Evolutionary conservation across 495 filamentous ascomycete species (phyloP).

Genomic region (Penicillium roqueforti): DNA sequence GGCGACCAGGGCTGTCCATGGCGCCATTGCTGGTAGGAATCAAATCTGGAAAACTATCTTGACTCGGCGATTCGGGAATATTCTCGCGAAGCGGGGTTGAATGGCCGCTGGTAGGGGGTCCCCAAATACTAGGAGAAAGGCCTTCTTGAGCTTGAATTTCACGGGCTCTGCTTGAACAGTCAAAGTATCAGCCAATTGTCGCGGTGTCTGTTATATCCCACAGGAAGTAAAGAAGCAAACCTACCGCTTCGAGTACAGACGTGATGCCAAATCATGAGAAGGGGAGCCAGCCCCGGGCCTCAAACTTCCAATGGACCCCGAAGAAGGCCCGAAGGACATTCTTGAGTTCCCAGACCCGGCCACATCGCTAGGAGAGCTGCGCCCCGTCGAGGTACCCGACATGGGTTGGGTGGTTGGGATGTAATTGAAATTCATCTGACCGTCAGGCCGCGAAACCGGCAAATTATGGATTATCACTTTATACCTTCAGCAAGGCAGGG

Average conservation of each 20-base stretch:
- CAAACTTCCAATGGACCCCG: slow-evolving; percentile 66
- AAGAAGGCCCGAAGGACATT: slow-evolving; percentile 69
- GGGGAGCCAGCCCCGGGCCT: slow-evolving; percentile 94
- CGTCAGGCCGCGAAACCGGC: slow-evolving; percentile 62
- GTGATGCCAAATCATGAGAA: slow-evolving; percentile 79
- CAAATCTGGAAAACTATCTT: slow-evolving; percentile 92
- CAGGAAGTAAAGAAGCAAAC: slow-evolving; percentile 29
- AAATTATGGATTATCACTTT: slow-evolving; percentile 68
- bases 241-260: slow-evolving; percentile 91
- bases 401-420: slow-evolving; percentile 69
- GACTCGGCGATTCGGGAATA: slow-evolving; percentile 92
- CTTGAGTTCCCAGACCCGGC: slow-evolving; percentile 62
- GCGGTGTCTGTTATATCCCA: not conserved
- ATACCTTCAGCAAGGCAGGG: slow-evolving; percentile 23
- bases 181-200: slow-evolving; percentile 13
- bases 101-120: slow-evolving; percentile 89
- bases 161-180: slow-evolving; percentile 58
- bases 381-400: slow-evolving; percentile 82
- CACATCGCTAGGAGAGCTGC: slow-evolving; percentile 81
- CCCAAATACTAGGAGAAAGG: slow-evolving; percentile 82
- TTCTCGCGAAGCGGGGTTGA: slow-evolving; percentile 95
- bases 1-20: slow-evolving; percentile 56
- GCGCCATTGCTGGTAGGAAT: slow-evolving; percentile 57
- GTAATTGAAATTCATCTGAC: slow-evolving; percentile 74
- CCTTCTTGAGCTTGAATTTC: slow-evolving; percentile 98